Base-by-base conservation (phyloP, 805 yeast species). In the Kluyveromyces nonfermentans region DNA sequence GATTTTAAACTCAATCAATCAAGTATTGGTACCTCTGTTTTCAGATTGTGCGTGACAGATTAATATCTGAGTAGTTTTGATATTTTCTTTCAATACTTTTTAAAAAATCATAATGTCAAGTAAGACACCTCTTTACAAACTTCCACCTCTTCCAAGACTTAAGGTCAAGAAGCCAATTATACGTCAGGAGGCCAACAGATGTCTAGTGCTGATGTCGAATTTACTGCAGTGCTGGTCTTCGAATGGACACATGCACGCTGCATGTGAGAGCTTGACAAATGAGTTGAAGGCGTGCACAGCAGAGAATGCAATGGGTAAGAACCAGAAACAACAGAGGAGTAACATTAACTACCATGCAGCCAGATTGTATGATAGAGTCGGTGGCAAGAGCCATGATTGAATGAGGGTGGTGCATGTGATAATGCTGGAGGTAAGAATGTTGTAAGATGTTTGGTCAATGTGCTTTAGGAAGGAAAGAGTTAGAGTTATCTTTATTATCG, bases 161-260 rank as follows among this genome's bases (percentile, higher is more conserved):
- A 75, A 78, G 61, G 83, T 82, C 46, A 80, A 81, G 60, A 79
- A 77, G 53, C 79, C 87, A 14, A 69, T 75, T 4, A 67, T 74
- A 25, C 71, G 73, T 41, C 69, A 66, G 49, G 77, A 77, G 51
- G 75, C 85, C 38, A 80, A 82, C 53, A 79, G 85, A 46, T 88
- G 96, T 63, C 63, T 79, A 47, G 87, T 85, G 45, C 67, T 83
- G 50, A 85, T 89, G 89, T 80, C 93, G 1, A 81, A 85, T 39
- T 72, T 89, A 62, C 70, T 89, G 53, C 85, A 84, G 71, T 89
- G 97, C 68, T 89, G 97, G 97, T 94, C 96, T 2, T 85, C 96
- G 19, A 85, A 86, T 65, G 90, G 94, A 40, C 95, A 87, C 63
- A 89, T 93, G 47, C 69, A 82, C 18, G 67, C 72, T 9, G 72